phyloP scores from a whole-genome alignment of 768 basidiomycete species.

The Harrya chromipes region DNA sequence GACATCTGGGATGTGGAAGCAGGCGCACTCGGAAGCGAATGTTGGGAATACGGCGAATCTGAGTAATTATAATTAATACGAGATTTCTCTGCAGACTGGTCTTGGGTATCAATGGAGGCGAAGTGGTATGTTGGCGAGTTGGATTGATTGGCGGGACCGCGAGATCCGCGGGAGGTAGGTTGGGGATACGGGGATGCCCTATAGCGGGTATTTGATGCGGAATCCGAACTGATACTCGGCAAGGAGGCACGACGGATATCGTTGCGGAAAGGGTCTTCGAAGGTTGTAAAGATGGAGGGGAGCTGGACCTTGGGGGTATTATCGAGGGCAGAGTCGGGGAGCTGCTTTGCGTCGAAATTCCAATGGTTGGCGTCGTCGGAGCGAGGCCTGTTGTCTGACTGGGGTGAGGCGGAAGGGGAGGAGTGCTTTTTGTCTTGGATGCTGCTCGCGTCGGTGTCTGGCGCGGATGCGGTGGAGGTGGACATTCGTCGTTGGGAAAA shows the following conservation, averaged over 20 bases:
- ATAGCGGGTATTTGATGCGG: slow-evolving; percentile 38
- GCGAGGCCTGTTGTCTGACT: slow-evolving; percentile 46
- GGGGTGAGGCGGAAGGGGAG: slow-evolving; percentile 50
- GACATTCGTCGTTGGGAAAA: slow-evolving; percentile 70
- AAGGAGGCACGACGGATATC: slow-evolving; percentile 63
- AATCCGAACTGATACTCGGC: slow-evolving; percentile 55
- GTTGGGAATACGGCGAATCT: slow-evolving; percentile 44
- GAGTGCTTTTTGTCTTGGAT: slow-evolving; percentile 57
- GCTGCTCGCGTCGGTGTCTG: slow-evolving; percentile 58
- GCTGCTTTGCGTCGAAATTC: slow-evolving; percentile 37
- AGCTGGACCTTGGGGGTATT: slow-evolving; percentile 57
- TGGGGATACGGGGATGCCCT: slow-evolving; percentile 59
- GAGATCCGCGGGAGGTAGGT: slow-evolving; percentile 44
- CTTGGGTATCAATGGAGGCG: slow-evolving; percentile 43
- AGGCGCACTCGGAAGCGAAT: slow-evolving; percentile 51
- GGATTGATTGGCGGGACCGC: slow-evolving; percentile 40
- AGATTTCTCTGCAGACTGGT: slow-evolving; percentile 37
- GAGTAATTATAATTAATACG: slow-evolving; percentile 42
- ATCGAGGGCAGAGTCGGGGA: slow-evolving; percentile 40
- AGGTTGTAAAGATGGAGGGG: slow-evolving; percentile 69
- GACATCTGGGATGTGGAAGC: slow-evolving; percentile 50
- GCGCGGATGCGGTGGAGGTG: slow-evolving; percentile 63
- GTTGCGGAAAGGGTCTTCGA: slow-evolving; percentile 55
- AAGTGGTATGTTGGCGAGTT: slow-evolving; percentile 53
- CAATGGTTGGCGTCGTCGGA: slow-evolving; percentile 25